These are phyloP conservation scores for Astraeus odoratus DNA, from an alignment of 768 basidiomycete genomes.

Conservation along the genomic window DNA sequence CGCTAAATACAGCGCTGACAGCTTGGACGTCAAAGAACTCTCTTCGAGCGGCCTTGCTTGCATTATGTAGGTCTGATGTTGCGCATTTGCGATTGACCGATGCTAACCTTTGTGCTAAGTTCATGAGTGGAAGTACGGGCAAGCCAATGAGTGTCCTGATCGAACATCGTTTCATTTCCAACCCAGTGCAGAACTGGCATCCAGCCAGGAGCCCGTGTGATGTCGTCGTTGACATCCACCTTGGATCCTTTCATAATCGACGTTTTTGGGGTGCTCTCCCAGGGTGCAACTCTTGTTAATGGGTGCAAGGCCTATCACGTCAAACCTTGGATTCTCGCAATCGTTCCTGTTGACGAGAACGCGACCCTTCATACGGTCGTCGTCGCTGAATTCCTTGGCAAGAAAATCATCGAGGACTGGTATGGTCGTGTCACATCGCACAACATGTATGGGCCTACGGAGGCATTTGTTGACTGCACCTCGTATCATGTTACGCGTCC, in stretches of 20 bases:
- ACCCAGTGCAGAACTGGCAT: constrained; percentile 17
- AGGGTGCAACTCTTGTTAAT: constrained; percentile 13
- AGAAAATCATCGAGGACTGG: constrained; percentile 18
- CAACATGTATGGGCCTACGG: constrained; percentile 31
- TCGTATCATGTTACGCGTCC: constrained; percentile 17
- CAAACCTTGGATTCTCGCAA: constrained; percentile 25
- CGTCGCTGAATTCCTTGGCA: constrained; percentile 15
- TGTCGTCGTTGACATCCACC: constrained; percentile 24
- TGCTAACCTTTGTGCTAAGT: constrained; percentile 5
- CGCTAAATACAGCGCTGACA: constrained; percentile 9
- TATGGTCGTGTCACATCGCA: constrained; percentile 18
- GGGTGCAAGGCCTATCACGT: constrained; percentile 17
- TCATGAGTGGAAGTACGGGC: constrained; percentile 17
- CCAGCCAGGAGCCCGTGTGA: constrained; percentile 15
- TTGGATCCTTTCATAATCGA: constrained; percentile 19
- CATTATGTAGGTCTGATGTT: constrained; percentile 19
- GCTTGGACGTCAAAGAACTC: constrained; percentile 15
- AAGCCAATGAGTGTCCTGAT: constrained; percentile 18
- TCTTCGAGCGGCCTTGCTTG: constrained; percentile 16
- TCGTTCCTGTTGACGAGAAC: constrained; percentile 20
- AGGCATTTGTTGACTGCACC: constrained; percentile 24
- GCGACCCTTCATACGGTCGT: constrained; percentile 23
- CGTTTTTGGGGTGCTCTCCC: constrained; percentile 14
- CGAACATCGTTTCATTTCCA: constrained; percentile 12
- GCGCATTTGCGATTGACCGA: not conserved